Evolutionary conservation across 306 rosid genomes (phyloP).

Genomic region (Corylus avellana): DNA sequence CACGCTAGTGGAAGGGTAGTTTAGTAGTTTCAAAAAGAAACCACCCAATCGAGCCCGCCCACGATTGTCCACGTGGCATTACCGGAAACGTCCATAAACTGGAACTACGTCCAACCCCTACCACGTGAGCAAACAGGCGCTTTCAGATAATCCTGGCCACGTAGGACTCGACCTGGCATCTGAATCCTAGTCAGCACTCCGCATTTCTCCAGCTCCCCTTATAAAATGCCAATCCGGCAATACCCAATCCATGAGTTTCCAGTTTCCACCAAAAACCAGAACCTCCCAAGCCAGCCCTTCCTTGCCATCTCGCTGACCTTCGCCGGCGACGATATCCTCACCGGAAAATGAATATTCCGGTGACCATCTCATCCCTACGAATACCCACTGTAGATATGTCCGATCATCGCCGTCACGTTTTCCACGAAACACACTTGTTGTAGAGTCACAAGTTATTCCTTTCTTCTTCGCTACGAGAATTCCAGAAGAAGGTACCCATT

Average conservation of each 20-base stretch:
- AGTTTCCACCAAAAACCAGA: constrained; percentile 4
- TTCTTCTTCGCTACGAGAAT: constrained; percentile 28
- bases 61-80: constrained; percentile 45
- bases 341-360: constrained; percentile 79
- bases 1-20: constrained; percentile 12
- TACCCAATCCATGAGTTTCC: neutral
- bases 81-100: neutral
- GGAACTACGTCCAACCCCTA: constrained; percentile 20
- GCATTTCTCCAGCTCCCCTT: constrained; percentile 3
- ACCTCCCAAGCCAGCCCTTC: neutral
- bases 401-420: constrained; percentile 80
- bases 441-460: constrained; percentile 27
- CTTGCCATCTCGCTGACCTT: neutral
- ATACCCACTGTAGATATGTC: constrained; percentile 54
- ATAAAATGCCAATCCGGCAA: constrained; percentile 38
- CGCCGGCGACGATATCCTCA: constrained; percentile 36
- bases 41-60: neutral
- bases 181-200: constrained; percentile 47
- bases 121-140: constrained; percentile 30
- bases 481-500: constrained; percentile 38
- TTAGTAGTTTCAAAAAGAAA: neutral
- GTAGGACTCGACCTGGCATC: constrained; percentile 33
- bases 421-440: constrained; percentile 54
- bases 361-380: constrained; percentile 12
- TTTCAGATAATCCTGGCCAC: constrained; percentile 34